Evolutionary conservation across 768 basidiomycete genomes (phyloP), one percentile per base, ranked within the genome.

Genomic region (Phallus indusiatus): DNA sequence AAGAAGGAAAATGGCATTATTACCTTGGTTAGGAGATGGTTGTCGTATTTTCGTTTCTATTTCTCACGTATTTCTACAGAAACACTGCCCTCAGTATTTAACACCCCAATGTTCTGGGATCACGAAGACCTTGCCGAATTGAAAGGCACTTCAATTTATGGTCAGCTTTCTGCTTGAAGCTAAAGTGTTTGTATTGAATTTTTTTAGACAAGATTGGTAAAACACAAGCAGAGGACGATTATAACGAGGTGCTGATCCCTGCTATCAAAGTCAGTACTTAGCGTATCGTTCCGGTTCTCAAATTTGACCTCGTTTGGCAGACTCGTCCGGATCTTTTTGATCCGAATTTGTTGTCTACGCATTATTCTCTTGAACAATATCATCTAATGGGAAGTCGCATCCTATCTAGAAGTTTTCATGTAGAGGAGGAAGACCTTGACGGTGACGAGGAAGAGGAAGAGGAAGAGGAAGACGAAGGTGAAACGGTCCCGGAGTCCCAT

Each of bases 91-190:
- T 74, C 66, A 12, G 61, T 64, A 12, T 97, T 98, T 67, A 79
- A 87, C 64, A 94, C 94, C 0, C 91, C 93, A 0, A 97, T 99
- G 90, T 94, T 97, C 67, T 98, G 96, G 96, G 73, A 68, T 47
- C 77, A 80, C 2, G 78, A 77, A 1, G 92, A 96, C 56, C 71
- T 94, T 10, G 70, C 74, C 22, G 85, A 90, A 63, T 76, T 99
- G 14, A 73, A 76, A 59, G 96, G 93, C 0, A 95, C 93, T 48
- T 80, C 84, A n/a, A 83, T 98, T 71, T 78, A 91, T 78, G 82
- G 91, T 92, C 47, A 37, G 69, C 62, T 67, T 36, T 21, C 5
- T 35, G 18, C 35, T 36, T 33, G n/a, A n/a, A 12, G 47, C 47
- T 18, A 35, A 12, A 21, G 34, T n/a, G 4, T 64, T 48, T 37